These are phyloP conservation scores for Colletotrichum cuscutae DNA, from an alignment of 2,329 filamentous ascomycete genomes.

Conservation along the genomic window DNA sequence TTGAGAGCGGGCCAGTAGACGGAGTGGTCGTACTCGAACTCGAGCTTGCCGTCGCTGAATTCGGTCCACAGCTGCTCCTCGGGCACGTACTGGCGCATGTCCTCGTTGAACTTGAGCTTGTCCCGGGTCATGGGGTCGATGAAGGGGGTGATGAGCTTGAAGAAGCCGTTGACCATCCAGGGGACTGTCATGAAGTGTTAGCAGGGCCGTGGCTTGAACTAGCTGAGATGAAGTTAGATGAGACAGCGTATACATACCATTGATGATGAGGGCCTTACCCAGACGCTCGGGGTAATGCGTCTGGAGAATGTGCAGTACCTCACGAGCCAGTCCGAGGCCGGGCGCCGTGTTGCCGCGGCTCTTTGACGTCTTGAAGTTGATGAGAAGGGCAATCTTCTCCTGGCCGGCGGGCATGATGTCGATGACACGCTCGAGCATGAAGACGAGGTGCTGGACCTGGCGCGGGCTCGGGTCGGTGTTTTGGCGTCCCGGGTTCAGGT, in stretches of 20 bases:
- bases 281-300: slow-evolving; percentile 95
- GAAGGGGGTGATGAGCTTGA: slow-evolving; percentile 95
- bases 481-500: slow-evolving; percentile 88
- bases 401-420: slow-evolving; percentile 89
- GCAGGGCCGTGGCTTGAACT: not conserved
- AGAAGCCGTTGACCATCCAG: slow-evolving; percentile 92
- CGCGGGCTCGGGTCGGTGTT: slow-evolving; percentile 89
- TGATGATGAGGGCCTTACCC: slow-evolving; percentile 88
- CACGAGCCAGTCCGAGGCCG: slow-evolving; percentile 78
- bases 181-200: slow-evolving; percentile 69
- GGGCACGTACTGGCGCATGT: slow-evolving; percentile 85
- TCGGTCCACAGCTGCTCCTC: slow-evolving; percentile 83
- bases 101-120: slow-evolving; percentile 98
- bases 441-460: slow-evolving; percentile 94
- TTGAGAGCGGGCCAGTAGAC: slow-evolving; percentile 90
- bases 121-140: slow-evolving; percentile 94
- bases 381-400: slow-evolving; percentile 86
- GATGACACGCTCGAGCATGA: slow-evolving; percentile 91
- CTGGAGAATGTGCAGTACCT: slow-evolving; percentile 91
- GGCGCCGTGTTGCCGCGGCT: slow-evolving; percentile 79
- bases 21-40: slow-evolving; percentile 92
- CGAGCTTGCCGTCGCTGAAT: slow-evolving; percentile 78
- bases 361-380: slow-evolving; percentile 89
- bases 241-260: slow-evolving; percentile 66
- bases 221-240: not conserved